Base-by-base conservation (phyloP, 768 basidiomycete genomes). In the Sporobolomyces phaffii region DNA sequence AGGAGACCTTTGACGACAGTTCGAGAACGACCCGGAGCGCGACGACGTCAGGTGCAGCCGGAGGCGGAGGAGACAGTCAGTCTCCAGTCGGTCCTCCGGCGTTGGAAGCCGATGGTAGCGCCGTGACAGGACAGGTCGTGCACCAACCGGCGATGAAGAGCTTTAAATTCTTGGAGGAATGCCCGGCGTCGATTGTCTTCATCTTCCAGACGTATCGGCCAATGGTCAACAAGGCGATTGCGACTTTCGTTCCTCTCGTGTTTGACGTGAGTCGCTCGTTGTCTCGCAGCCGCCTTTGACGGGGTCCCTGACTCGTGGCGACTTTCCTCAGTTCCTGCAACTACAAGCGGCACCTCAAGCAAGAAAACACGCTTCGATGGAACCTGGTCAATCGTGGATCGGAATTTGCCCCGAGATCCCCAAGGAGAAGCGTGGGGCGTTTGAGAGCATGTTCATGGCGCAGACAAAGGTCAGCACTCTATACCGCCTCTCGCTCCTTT, bases 141-240 rank as follows among this genome's bases (percentile, higher is more conserved):
- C 40, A 61, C 13, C 70, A 73, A 60, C 72, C 59, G 11, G 86
- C 87, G 51, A 83, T 87, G 60, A 84, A 85, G 64, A 93, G 91
- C 76, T 92, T 96, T 82, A 97, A 96, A 78, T 88, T 96, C 14
- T 80, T 97, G 15, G 87, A 89, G 18, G 96, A 99, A 79, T 88
- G 94, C 82, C 89, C 89, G 8, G 87, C 93, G 81, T 86, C 90
- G 17, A 85, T 94, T 76, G 89, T 92, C 33, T 85, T 91, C 31
- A 88, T 96, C 78, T 87, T 88, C 67, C 94, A 97, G 78, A 83
- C 84, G 43, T 87, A 90, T 72, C 83, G 86, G 48, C 78, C 81
- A 11, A 77, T 88, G 66, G 85, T 90, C 56, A 79, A 82, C 18
- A 80, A 85, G 3, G 81, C 85, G 20, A 83, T 94, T 65, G 83